phyloP scores from a whole-genome alignment of 495 filamentous ascomycete species.

The Neurospora sp. region DNA sequence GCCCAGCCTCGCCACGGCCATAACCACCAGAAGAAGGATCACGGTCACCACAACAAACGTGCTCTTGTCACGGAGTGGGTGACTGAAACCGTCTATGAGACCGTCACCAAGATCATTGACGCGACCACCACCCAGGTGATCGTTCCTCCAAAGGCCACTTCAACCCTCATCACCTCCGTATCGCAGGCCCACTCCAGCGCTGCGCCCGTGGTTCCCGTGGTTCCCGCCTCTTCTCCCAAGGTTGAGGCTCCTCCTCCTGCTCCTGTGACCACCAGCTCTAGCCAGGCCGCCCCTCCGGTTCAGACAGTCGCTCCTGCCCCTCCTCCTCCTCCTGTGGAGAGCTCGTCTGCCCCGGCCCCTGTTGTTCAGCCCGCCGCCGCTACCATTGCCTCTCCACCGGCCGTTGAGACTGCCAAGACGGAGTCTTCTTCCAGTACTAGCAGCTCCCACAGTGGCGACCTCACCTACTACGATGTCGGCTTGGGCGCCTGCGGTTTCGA shows the following conservation, averaged over 20 bases:
- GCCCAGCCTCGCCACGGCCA: slow-evolving; percentile 37
- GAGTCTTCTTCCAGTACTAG: slow-evolving; percentile 1
- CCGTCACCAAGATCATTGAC: slow-evolving; percentile 38
- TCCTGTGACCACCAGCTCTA: slow-evolving; percentile 5
- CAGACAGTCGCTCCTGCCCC: neutral
- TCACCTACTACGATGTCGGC: slow-evolving; percentile 38
- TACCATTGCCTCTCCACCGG: slow-evolving; percentile 8
- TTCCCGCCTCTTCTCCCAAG: slow-evolving; percentile 7
- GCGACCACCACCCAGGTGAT: slow-evolving; percentile 31
- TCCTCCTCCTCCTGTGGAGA: slow-evolving; percentile 1
- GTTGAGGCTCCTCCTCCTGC: slow-evolving; percentile 9
- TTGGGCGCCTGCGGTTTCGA: slow-evolving; percentile 37
- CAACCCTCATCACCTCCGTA: slow-evolving; percentile 11
- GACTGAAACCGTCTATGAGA: slow-evolving; percentile 37
- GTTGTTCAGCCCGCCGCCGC: slow-evolving; percentile 3
- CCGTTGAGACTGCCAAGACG: slow-evolving; percentile 3
- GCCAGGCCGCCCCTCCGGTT: neutral
- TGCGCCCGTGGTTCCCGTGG: neutral
- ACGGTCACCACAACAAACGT: slow-evolving; percentile 26
- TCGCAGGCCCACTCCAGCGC: slow-evolving; percentile 4
- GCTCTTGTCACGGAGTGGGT: slow-evolving; percentile 38
- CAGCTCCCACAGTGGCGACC: slow-evolving; percentile 25
- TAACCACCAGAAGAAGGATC: slow-evolving; percentile 21
- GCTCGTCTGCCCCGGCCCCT: neutral
- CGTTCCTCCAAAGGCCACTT: slow-evolving; percentile 12